phyloP scores from a whole-genome alignment of 805 yeast genomes.

The Cyberlindnera suaveolens region DNA sequence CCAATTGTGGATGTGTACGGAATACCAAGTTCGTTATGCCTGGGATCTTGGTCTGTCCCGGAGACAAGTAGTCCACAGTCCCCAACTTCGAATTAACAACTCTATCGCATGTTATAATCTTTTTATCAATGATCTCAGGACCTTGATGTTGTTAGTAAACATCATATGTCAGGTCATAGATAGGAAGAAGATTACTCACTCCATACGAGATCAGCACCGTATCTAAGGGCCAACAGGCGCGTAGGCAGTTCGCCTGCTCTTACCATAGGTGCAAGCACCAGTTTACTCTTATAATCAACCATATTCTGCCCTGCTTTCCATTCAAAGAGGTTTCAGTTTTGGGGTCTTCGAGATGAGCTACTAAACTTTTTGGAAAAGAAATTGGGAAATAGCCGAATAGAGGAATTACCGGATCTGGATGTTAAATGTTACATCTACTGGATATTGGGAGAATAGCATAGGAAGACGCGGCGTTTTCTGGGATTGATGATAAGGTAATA shows the following conservation, averaged over 20 bases:
- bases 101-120: conserved; percentile 65
- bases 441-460: too few species aligned
- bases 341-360: too few species aligned
- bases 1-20: conserved; percentile 61
- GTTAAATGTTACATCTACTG: too few species aligned
- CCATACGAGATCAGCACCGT: conserved; percentile 97
- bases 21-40: conserved; percentile 57
- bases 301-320: conserved; percentile 24
- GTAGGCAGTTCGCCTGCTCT: conserved; percentile 93
- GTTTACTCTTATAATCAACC: conserved; percentile 68
- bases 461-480: too few species aligned
- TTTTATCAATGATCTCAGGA: conserved; percentile 90
- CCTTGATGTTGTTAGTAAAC: conserved; percentile 22
- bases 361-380: too few species aligned
- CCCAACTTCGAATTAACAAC: conserved; percentile 46
- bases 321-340: too few species aligned
- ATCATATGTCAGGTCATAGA: not conserved
- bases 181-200: conserved; percentile 25
- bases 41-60: conserved; percentile 35
- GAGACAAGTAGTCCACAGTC: conserved; percentile 54
- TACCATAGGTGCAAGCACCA: conserved; percentile 95
- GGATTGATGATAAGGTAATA: too few species aligned
- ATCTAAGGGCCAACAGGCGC: conserved; percentile 66
- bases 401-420: too few species aligned
- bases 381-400: too few species aligned